Evolutionary conservation across 1,284 basidiomycete genomes (phyloP), one percentile per base, ranked within the genome.

Genomic region (Afroboletus lepidellus): DNA sequence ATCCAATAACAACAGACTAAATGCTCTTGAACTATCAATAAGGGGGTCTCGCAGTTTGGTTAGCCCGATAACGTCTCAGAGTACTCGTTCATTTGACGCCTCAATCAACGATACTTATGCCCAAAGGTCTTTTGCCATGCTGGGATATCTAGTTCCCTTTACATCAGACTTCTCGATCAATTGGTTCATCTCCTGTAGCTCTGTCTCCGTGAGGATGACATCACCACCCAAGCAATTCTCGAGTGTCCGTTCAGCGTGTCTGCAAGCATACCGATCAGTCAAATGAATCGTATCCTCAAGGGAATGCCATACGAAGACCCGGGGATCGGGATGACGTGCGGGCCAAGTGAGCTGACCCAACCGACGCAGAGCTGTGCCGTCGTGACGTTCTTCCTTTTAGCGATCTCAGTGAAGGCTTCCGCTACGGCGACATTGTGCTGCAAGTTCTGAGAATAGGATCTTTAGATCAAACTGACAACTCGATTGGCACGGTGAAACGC

Each of bases 341-440:
- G 18, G 6, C 64, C 64, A 15, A 67, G 57, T 13, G 58, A 64
- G 30, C 53, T 20, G 29, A 84, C 71, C 80, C 83, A 87, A 9
- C 82, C 82, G 23, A 88, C 71, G 32, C 76, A 75, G n/a, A 87
- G 68, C 60, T 88, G 84, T 5, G 77, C 74, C 0, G 78, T 63
- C 8, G 78, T 78, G n/a, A 80, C 57, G 3, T 72, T 72, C 66
- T 77, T 78, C 60, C 69, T 72, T 48, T 65, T 58, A 0, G 81
- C 78, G 38, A 84, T 67, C n/a, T 63, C 66, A 34, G 72, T 57
- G 50, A 81, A 57, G 16, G 66, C 65, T 23, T 80, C 72, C 2
- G 82, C 80, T 9, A 87, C 70, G 47, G 73, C 70, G 41, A 80
- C 59, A 60, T 87, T 86, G 55, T 78, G 70, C 45, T 72, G 68